Base-by-base conservation (phyloP, 2,329 filamentous ascomycete genomes). In the Cordyceps tenuipes region DNA sequence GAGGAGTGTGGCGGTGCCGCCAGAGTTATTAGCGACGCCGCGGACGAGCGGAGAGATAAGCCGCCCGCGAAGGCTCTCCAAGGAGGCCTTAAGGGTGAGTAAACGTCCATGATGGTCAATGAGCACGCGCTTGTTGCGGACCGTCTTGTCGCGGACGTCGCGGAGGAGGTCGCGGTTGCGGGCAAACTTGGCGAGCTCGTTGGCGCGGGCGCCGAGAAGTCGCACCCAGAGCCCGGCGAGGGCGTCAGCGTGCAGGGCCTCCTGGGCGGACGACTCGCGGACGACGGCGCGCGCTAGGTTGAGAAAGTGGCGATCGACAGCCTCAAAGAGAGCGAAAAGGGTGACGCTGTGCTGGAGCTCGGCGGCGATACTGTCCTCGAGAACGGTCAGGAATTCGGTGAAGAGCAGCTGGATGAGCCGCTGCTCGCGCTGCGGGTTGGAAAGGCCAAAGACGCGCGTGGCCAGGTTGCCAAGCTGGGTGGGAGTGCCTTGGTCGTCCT, bases 321-420 rank as follows among this genome's bases (percentile, higher is more conserved):
- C 84, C 71, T 96, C 91, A 72, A 97, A 97, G n/a, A 96, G 85
- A 3, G 84, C 84, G 72, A 96, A 96, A 15, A 97, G 83, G 1
- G 85, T 83, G 1, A 91, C 83, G 46, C 87, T 89, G 73, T 93
- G 88, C 58, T 86, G 86, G 21, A 97, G 80, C 73, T 97, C 92
- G 64, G 83, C 88, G 67, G 88, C 85, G 71, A 97, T 95, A 62
- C 89, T 88, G 64, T 96, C 91, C 75, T 97, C 93, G 23, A 97
- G 84, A 0, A 94, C 89, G 41, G 83, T 81, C 44, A 97, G 81
- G 68, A 97, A 93, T 70, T 96, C 90, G 70, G 87, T 86, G 70
- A 75, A 97, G 13, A 92, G 92, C 63, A 90, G 86, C 66, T 93
- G 90, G 12, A 97, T 81, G 5, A 91, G 89, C 29, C 84, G 81